These are phyloP conservation scores for Quercus dentata DNA, from an alignment of 306 rosid species.

Conservation along the genomic window DNA sequence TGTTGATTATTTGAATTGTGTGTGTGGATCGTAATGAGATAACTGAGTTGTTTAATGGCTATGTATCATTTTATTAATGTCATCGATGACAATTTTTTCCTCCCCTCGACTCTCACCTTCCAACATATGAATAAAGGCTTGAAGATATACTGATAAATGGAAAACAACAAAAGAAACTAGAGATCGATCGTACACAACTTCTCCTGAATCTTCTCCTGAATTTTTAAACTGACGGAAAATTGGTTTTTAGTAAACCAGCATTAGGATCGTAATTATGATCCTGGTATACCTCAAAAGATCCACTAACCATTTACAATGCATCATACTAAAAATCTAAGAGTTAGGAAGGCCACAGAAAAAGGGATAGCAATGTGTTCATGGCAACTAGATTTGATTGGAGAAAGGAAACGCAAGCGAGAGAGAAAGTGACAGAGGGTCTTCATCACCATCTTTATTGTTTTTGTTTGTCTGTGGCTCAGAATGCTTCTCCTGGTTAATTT, in stretches of 20 bases:
- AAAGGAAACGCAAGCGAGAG: conserved; percentile 4
- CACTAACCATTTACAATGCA: not conserved
- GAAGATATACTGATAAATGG: too few relatives aligned
- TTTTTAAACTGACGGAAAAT: not conserved
- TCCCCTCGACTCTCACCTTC: too few relatives aligned
- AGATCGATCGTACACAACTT: too few relatives aligned
- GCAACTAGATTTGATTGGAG: not conserved
- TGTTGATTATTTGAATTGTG: too few relatives aligned
- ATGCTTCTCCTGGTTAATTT: not conserved
- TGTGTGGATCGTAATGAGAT: too few relatives aligned
- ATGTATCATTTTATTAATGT: too few relatives aligned
- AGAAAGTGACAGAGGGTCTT: not conserved
- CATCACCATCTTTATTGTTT: not conserved
- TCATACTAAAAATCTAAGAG: not conserved
- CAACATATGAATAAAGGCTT: too few relatives aligned
- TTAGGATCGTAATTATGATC: not conserved
- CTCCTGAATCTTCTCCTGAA: too few relatives aligned
- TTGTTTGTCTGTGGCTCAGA: not conserved
- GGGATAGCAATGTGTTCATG: not conserved
- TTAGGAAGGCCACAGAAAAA: not conserved
- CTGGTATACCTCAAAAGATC: not conserved
- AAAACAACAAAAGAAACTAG: too few relatives aligned
- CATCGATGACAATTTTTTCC: too few relatives aligned
- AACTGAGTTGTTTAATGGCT: too few relatives aligned
- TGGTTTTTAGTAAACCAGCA: not conserved